These are phyloP conservation scores for Calonectria pseudoreteaudii DNA, from an alignment of 2,329 filamentous ascomycete species.

Conservation along the genomic window DNA sequence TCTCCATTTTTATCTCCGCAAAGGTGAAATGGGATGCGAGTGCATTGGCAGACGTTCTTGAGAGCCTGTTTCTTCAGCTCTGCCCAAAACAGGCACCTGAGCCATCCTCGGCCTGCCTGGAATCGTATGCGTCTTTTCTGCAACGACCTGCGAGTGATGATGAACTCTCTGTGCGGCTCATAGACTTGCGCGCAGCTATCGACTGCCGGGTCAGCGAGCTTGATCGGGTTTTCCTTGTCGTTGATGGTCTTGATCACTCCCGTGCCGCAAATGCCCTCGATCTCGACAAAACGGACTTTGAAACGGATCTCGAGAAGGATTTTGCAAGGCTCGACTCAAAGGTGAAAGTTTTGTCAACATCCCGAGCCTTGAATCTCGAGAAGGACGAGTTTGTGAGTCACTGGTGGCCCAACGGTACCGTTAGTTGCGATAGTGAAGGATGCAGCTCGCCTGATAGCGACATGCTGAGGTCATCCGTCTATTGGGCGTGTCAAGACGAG, in stretches of 20 bases:
- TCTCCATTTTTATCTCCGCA: not conserved
- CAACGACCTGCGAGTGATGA: not conserved
- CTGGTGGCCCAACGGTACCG: not conserved
- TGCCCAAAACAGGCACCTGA: not conserved
- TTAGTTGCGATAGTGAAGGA: not conserved
- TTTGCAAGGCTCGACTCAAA: not conserved
- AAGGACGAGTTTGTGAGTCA: not conserved
- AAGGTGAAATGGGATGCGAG: not conserved
- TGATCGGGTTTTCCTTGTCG: not conserved
- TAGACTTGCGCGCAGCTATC: not conserved
- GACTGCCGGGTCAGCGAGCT: not conserved
- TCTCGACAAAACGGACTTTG: not conserved
- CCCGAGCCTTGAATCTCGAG: not conserved
- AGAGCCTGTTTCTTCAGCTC: not conserved
- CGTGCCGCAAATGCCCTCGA: not conserved
- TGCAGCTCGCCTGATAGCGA: not conserved
- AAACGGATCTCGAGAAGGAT: not conserved
- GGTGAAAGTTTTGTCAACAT: not conserved
- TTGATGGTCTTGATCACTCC: not conserved
- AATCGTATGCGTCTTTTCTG: not conserved
- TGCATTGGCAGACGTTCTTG: not conserved
- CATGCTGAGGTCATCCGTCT: not conserved
- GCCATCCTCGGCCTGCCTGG: not conserved
- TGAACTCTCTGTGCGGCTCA: not conserved
- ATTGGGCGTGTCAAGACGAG: not conserved